phyloP scores from a whole-genome alignment of 2,329 filamentous ascomycete genomes.

The Chrysoporthe deuterocubensis region DNA sequence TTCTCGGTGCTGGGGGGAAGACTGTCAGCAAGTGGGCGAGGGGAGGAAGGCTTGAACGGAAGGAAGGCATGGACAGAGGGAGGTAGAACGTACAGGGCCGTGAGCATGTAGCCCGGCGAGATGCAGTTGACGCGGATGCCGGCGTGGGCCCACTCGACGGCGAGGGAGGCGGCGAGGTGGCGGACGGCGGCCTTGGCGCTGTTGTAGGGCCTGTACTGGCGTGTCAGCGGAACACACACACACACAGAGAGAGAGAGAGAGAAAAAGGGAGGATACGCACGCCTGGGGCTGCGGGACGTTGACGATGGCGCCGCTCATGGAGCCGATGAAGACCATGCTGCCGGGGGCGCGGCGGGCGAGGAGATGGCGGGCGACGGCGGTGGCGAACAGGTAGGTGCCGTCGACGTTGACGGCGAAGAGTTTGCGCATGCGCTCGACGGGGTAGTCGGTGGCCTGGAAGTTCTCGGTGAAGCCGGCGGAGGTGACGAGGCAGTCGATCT shows the following conservation, averaged over 20 bases:
- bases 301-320: slow-evolving; percentile 92
- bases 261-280: slow-evolving; percentile 42
- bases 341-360: slow-evolving; percentile 80
- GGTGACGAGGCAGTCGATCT: slow-evolving; percentile 90
- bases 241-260: neutral
- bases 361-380: slow-evolving; percentile 82
- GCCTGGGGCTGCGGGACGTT: slow-evolving; percentile 94
- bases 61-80: neutral
- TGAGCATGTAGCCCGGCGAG: slow-evolving; percentile 95
- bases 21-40: too few species aligned
- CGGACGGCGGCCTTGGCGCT: slow-evolving; percentile 90
- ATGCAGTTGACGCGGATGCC: slow-evolving; percentile 95
- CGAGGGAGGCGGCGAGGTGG: slow-evolving; percentile 83
- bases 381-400: slow-evolving; percentile 88
- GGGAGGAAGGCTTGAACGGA: neutral
- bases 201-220: slow-evolving; percentile 72
- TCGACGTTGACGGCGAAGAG: slow-evolving; percentile 94
- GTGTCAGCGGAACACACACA: neutral
- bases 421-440: slow-evolving; percentile 87
- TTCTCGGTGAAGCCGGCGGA: slow-evolving; percentile 98
- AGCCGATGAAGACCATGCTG: slow-evolving; percentile 92
- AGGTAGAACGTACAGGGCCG: slow-evolving; percentile 71
- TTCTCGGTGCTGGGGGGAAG: slow-evolving; percentile 73
- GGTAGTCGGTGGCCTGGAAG: slow-evolving; percentile 89
- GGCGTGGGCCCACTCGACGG: slow-evolving; percentile 89